These are phyloP conservation scores for Dillenia suffruticosa DNA, from an alignment of 164 flowering plant species.

Conservation along the genomic window DNA sequence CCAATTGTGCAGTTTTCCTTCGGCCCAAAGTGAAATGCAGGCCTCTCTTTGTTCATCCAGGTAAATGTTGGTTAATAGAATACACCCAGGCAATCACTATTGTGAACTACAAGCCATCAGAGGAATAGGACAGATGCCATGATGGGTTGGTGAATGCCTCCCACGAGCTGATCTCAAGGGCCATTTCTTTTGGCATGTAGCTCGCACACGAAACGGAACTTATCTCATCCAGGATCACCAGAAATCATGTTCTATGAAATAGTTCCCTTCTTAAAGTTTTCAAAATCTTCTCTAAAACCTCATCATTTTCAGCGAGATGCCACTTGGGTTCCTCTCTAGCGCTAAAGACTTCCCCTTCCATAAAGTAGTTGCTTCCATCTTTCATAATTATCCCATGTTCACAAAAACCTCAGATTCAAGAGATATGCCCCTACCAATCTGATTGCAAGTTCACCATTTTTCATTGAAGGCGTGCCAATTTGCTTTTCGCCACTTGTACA, in stretches of 20 bases:
- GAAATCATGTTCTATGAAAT: conserved; percentile 22
- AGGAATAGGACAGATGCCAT: no score
- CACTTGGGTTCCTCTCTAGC: conserved; percentile 42
- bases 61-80: background rate
- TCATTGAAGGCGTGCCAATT: conserved; percentile 64
- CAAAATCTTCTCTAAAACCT: conserved; percentile 32
- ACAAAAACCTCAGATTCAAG: conserved; percentile 61
- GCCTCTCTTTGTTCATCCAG: no score
- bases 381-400: conserved; percentile 53
- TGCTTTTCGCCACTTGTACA: conserved; percentile 78
- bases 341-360: conserved; percentile 48
- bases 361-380: conserved; percentile 41
- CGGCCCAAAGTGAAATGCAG: no score
- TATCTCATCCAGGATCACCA: background rate
- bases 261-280: conserved; percentile 37
- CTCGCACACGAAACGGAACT: background rate
- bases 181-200: no score
- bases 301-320: conserved; percentile 49
- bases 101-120: no score
- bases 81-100: background rate
- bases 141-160: no score
- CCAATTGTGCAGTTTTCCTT: no score
- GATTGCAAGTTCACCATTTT: conserved; percentile 59
- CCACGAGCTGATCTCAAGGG: no score
- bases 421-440: conserved; percentile 63